Evolutionary conservation across 257 asterid species (phyloP).

Genomic region (Capsicum pubescens): DNA sequence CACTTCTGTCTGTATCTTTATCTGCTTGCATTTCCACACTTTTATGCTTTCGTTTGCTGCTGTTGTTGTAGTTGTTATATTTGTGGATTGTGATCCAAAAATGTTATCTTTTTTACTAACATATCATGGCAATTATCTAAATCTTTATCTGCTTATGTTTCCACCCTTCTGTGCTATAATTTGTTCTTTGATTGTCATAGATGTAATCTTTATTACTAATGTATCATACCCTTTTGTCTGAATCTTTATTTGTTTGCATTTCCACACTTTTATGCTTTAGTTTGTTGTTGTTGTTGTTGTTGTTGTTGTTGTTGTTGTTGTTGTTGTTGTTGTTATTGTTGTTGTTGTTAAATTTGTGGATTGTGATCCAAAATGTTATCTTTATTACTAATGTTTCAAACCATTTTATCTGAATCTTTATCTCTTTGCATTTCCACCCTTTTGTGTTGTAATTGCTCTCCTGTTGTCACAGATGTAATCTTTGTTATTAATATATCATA

Average conservation of each 20-base stretch:
- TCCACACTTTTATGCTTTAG: slow-evolving; percentile 23
- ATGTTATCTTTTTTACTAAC: not conserved
- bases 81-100: not conserved
- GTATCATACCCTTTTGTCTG: not conserved
- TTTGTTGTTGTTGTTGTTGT: not conserved
- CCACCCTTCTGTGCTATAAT: slow-evolving; percentile 26
- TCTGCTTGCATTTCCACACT: too few species aligned
- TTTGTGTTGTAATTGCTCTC: too few species aligned
- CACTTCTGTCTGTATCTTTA: too few species aligned
- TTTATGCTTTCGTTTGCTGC: too few species aligned
- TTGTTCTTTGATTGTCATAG: not conserved
- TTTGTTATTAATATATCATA: too few species aligned
- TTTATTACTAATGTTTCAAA: not conserved
- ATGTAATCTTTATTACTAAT: not conserved
- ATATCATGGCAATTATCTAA: not conserved
- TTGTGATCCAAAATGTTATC: too few species aligned
- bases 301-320: too few species aligned
- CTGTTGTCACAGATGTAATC: too few species aligned
- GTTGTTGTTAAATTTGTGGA: too few species aligned
- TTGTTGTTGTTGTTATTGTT: too few species aligned
- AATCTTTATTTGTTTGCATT: not conserved
- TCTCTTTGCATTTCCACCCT: too few species aligned
- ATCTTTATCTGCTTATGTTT: not conserved
- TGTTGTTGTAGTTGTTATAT: not conserved
- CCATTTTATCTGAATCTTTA: too few species aligned